Base-by-base conservation (phyloP, 2,329 filamentous ascomycete species). In the Cladobotryum mycophilum region DNA sequence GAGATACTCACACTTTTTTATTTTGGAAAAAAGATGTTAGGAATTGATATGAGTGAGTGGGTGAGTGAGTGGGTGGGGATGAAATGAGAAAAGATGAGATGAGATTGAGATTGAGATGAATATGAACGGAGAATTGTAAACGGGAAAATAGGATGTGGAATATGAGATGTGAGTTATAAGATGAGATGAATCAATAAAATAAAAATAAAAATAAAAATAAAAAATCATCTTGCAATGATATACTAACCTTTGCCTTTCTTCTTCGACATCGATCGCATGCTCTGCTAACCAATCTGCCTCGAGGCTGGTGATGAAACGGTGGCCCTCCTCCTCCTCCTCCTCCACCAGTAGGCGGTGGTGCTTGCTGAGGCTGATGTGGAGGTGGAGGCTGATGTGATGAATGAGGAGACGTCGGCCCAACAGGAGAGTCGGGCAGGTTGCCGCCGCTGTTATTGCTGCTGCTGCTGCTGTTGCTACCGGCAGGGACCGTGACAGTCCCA, bases 201-300 rank as follows among this genome's bases (percentile, higher is more conserved):
- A 20, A 41, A 48, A n/a, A 33, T 34, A 46, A 30, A 20, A 35
- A 30, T 30, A 30, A 41, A 33, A n/a, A 47, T 11, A 22, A 14
- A 40, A 41, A 42, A 17, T 30, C 38, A 11, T 41, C 40, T 18
- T 18, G 40, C 15, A 20, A 20, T 18, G 25, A 20, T 41, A 20
- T 41, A 44, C 56, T 49, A 41, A 66, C 67, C 60, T 64, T 68
- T 30, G 64, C 67, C 59, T 69, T 69, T 55, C 67, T 61, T 54
- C 61, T 64, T 18, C 67, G 65, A 41, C 67, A 69, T 4, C 67
- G 64, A 53, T 69, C 67, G 56, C 65, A 68, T 1, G 65, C 66
- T 58, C 65, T 56, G 43, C 55, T 61, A 33, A 57, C 55, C 35
- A 53, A 42, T 18, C 51, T 46, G 11, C 51, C 51, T 35, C 51